Conservation (phyloP, 139 green algal genomes). For the Closterium sp. region DNA sequence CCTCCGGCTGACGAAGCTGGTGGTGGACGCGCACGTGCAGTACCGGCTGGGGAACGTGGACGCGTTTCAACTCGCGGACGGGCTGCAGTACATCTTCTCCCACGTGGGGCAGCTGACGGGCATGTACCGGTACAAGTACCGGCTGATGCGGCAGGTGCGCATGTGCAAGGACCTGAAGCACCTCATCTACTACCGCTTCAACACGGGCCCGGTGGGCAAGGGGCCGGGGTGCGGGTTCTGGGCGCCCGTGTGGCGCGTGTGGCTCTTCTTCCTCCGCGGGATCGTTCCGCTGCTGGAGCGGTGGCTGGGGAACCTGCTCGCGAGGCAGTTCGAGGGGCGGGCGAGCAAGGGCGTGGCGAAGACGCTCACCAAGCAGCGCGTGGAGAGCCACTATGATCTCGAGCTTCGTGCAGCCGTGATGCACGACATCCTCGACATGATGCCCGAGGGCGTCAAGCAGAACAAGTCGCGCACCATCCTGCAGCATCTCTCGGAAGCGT, state of each 20-base stretch:
- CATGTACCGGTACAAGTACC: constrained; percentile 98
- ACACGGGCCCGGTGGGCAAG: constrained; percentile 95
- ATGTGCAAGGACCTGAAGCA: constrained; percentile 96
- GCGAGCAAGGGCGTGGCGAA: constrained; percentile 94
- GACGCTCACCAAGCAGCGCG: constrained; percentile 98
- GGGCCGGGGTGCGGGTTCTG: constrained; percentile 97
- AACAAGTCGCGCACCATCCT: constrained; percentile 97
- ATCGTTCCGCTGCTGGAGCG: constrained; percentile 97
- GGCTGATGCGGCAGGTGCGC: constrained; percentile 98
- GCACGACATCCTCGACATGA: constrained; percentile 99
- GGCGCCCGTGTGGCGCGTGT: constrained; percentile 99
- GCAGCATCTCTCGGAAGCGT: constrained; percentile 98
- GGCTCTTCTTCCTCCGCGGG: constrained; percentile 99
- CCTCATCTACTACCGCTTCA: constrained; percentile 99
- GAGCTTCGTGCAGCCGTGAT: constrained; percentile 96
- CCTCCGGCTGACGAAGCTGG: constrained; percentile 97
- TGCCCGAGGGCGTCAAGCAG: constrained; percentile 73
- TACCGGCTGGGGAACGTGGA: constrained; percentile 98
- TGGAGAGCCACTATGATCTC: constrained; percentile 98
- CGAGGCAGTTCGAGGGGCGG: constrained; percentile 97
- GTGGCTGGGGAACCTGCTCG: constrained; percentile 99
- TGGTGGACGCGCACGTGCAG: constrained; percentile 72
- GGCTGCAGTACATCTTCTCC: constrained; percentile 98
- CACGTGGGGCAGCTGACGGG: constrained; percentile 98
- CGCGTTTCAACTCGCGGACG: constrained; percentile 98